Evolutionary conservation across 352 stramenopile genomes (phyloP).

Genomic region (Halophytophthora batemanensis): DNA sequence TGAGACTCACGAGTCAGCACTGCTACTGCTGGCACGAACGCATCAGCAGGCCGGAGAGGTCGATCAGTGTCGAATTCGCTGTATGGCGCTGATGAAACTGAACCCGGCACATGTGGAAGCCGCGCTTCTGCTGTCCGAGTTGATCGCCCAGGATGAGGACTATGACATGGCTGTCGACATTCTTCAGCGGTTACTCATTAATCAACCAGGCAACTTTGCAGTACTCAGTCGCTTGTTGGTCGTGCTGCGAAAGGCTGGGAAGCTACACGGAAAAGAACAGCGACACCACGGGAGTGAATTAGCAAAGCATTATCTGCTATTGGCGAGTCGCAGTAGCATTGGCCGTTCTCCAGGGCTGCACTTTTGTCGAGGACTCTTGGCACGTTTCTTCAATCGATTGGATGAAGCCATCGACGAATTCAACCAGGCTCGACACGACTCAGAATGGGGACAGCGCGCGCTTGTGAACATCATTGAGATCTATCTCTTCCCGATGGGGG

Average conservation of each 20-base stretch:
- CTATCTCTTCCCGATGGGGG: constrained; percentile 92
- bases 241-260: constrained; percentile 84
- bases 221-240: constrained; percentile 86
- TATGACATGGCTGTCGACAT: constrained; percentile 87
- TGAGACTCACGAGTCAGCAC: constrained; percentile 77
- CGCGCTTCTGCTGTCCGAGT: constrained; percentile 88
- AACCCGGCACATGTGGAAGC: constrained; percentile 84
- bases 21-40: constrained; percentile 78
- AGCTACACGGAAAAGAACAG: constrained; percentile 51
- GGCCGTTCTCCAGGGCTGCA: constrained; percentile 82
- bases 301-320: constrained; percentile 69
- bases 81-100: constrained; percentile 74
- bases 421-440: constrained; percentile 86
- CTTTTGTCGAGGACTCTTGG: constrained; percentile 90
- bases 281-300: neutral
- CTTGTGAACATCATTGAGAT: constrained; percentile 94
- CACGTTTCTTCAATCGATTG: constrained; percentile 89
- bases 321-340: constrained; percentile 72
- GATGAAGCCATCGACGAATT: constrained; percentile 89
- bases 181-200: constrained; percentile 87
- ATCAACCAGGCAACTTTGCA: constrained; percentile 88
- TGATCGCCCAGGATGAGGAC: constrained; percentile 88
- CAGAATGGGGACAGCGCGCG: constrained; percentile 84
- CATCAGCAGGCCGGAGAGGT: constrained; percentile 72
- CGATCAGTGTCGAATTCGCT: constrained; percentile 86